Evolutionary conservation across 2,329 filamentous ascomycete species (phyloP).

Genomic region (Cladosporium sp.): DNA sequence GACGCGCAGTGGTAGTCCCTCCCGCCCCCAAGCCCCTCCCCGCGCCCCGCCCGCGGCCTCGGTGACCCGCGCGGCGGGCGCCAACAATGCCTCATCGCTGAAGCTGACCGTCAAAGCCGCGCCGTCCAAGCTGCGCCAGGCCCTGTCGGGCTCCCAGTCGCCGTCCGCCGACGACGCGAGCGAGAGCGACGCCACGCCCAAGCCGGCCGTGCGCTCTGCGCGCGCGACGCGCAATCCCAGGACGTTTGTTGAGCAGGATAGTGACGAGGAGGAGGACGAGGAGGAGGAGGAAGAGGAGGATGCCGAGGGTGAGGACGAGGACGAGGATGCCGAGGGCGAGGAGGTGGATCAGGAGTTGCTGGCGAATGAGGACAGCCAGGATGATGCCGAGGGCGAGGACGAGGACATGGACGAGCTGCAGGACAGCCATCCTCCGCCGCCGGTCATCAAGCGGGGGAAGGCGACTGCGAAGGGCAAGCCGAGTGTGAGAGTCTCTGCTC

Average conservation of each 20-base stretch:
- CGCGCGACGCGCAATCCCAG: slow-evolving; percentile 30
- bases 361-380: slow-evolving; percentile 28
- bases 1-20: slow-evolving; percentile 20
- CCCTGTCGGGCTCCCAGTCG: slow-evolving; percentile 34
- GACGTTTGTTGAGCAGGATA: slow-evolving; percentile 30
- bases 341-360: slow-evolving; percentile 16
- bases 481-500: slow-evolving; percentile 26
- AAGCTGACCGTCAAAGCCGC: slow-evolving; percentile 46
- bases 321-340: slow-evolving; percentile 28
- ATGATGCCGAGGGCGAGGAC: slow-evolving; percentile 31
- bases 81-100: slow-evolving; percentile 33
- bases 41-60: slow-evolving; percentile 18
- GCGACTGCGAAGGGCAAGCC: slow-evolving; percentile 20
- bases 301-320: slow-evolving; percentile 34
- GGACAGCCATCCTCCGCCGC: slow-evolving; percentile 28
- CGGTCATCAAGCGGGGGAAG: slow-evolving; percentile 25
- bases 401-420: slow-evolving; percentile 31
- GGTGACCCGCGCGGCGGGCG: slow-evolving; percentile 32
- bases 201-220: slow-evolving; percentile 18
- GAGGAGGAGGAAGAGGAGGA: slow-evolving; percentile 33
- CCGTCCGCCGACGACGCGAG: slow-evolving; percentile 26
- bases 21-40: slow-evolving; percentile 4
- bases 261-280: slow-evolving; percentile 23
- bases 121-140: slow-evolving; percentile 44
- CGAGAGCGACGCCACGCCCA: slow-evolving; percentile 30